These are phyloP conservation scores for Leccinum griseonigrum DNA, from an alignment of 1,284 basidiomycete species.

Conservation along the genomic window DNA sequence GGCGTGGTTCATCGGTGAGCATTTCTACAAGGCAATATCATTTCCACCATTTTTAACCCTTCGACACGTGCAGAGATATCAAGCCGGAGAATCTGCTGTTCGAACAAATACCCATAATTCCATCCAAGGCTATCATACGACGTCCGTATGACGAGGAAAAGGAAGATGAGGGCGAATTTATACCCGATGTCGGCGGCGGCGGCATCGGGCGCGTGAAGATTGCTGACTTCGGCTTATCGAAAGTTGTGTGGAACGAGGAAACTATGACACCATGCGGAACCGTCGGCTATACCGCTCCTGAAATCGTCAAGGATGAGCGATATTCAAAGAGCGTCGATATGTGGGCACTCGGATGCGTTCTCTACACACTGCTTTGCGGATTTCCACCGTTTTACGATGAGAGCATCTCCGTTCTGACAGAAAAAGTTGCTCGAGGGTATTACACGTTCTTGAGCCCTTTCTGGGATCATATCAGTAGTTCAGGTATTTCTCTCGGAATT, in stretches of 20 bases:
- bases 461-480: slow-evolving; percentile 95
- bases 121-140: slow-evolving; percentile 73
- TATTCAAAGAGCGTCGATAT: slow-evolving; percentile 99
- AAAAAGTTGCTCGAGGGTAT: slow-evolving; percentile 96
- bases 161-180: slow-evolving; percentile 97
- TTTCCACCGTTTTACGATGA: slow-evolving; percentile 99
- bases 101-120: slow-evolving; percentile 90
- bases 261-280: slow-evolving; percentile 99
- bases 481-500: slow-evolving; percentile 48
- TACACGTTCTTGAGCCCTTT: slow-evolving; percentile 99
- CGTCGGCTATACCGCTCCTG: slow-evolving; percentile 98
- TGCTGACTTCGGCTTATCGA: slow-evolving; percentile 97
- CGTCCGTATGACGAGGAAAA: slow-evolving; percentile 98
- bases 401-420: slow-evolving; percentile 96
- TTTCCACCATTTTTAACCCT: neutral
- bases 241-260: slow-evolving; percentile 98
- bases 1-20: slow-evolving; percentile 88
- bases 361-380: slow-evolving; percentile 98
- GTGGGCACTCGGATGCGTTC: slow-evolving; percentile 99
- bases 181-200: slow-evolving; percentile 88
- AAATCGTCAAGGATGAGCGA: slow-evolving; percentile 99
- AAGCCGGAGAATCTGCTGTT: slow-evolving; percentile 99
- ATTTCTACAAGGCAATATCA: neutral
- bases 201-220: slow-evolving; percentile 99
- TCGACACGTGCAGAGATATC: slow-evolving; percentile 60